Evolutionary conservation across 352 stramenopile species (phyloP).

Genomic region (Phytophthora megakarya): DNA sequence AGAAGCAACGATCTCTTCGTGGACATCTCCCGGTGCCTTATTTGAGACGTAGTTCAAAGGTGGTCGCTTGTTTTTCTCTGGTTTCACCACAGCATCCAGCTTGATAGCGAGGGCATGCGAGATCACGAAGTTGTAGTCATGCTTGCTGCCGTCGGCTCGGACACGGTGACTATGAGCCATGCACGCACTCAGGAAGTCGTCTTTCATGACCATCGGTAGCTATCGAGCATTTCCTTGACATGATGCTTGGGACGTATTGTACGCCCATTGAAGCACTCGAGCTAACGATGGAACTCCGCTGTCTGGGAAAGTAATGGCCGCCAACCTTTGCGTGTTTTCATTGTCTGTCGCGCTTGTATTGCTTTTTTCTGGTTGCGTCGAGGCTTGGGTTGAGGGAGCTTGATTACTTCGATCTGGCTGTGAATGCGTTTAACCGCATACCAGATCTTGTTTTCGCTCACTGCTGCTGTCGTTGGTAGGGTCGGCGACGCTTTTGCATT

Average conservation of each 20-base stretch:
- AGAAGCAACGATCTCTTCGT: conserved; percentile 10
- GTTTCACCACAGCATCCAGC: background rate
- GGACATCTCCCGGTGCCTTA: no score
- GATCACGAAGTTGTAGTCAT: conserved; percentile 16
- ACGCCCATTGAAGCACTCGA: background rate
- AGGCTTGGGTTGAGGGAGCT: no score
- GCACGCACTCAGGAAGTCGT: conserved; percentile 5
- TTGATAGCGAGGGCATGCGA: background rate
- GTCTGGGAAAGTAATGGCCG: background rate
- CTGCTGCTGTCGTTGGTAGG: background rate
- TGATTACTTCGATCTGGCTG: background rate
- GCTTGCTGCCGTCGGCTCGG: background rate
- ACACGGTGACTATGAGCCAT: background rate
- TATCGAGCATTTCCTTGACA: background rate
- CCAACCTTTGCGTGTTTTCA: background rate
- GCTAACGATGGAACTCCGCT: background rate
- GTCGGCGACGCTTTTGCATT: no score
- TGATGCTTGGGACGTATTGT: background rate
- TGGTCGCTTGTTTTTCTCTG: background rate
- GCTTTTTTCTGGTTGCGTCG: no score
- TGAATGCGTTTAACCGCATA: background rate
- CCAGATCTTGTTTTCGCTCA: background rate
- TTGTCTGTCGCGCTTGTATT: no score
- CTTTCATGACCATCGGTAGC: conserved; percentile 7
- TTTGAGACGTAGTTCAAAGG: no score